Conservation (phyloP, 2,329 filamentous ascomycete species). For the Apiospora rasikravindrae region DNA sequence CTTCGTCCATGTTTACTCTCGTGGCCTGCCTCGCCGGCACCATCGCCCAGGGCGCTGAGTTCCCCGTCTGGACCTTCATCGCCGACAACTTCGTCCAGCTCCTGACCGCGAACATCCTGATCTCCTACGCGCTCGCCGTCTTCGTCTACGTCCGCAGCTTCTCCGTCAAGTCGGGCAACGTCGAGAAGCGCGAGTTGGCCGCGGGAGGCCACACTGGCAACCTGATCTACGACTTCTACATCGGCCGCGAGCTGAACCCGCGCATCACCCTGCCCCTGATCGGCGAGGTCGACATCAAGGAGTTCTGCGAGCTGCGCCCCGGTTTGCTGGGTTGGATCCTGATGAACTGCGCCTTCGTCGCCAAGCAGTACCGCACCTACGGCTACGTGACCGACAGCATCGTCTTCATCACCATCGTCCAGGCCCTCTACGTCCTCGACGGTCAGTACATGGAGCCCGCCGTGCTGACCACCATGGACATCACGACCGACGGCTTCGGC, state of each 20-base stretch:
- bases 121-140: constrained; percentile 73
- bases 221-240: constrained; percentile 93
- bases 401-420: constrained; percentile 75
- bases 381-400: constrained; percentile 88
- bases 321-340: constrained; percentile 90
- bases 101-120: constrained; percentile 80
- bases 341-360: constrained; percentile 82
- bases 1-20: constrained; percentile 75
- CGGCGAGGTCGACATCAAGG: constrained; percentile 88
- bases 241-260: constrained; percentile 93
- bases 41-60: constrained; percentile 76
- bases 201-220: constrained; percentile 84
- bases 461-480: constrained; percentile 91
- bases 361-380: constrained; percentile 85
- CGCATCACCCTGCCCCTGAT: constrained; percentile 79
- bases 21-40: constrained; percentile 77
- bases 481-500: constrained; percentile 91
- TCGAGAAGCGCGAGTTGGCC: constrained; percentile 76
- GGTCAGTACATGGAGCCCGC: constrained; percentile 86
- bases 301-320: constrained; percentile 88
- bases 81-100: constrained; percentile 89
- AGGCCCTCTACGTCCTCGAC: constrained; percentile 84
- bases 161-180: constrained; percentile 76
- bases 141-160: constrained; percentile 87
- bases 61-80: constrained; percentile 90